Conservation (phyloP, 2,329 filamentous ascomycete species). For the Pseudocercospora vitis region DNA sequence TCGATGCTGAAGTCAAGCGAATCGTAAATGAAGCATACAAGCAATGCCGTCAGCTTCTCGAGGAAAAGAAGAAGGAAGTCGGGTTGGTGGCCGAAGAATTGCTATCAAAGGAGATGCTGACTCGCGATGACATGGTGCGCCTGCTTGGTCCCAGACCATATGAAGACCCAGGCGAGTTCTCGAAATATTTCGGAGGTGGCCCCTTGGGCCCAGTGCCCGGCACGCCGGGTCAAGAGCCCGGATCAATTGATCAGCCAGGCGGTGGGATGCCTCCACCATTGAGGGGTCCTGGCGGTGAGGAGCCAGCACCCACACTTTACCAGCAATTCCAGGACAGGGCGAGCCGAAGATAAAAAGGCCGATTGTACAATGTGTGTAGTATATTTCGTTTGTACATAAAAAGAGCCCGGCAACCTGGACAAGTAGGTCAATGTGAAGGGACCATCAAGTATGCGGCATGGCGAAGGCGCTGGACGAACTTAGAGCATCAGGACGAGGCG, state of each 20-base stretch:
- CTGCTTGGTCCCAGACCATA: slow-evolving; percentile 82
- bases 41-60: slow-evolving; percentile 80
- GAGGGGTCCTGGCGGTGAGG: slow-evolving; percentile 21
- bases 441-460: background rate
- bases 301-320: slow-evolving; percentile 34
- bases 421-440: background rate
- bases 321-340: slow-evolving; percentile 26
- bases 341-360: background rate
- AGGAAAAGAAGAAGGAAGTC: slow-evolving; percentile 83
- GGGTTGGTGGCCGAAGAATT: slow-evolving; percentile 91
- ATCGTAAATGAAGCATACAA: slow-evolving; percentile 92
- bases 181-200: slow-evolving; percentile 75
- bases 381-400: slow-evolving; percentile 4
- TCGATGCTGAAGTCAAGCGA: slow-evolving; percentile 85
- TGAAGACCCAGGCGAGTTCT: slow-evolving; percentile 82
- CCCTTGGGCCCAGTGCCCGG: slow-evolving; percentile 21
- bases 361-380: background rate
- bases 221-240: slow-evolving; percentile 16
- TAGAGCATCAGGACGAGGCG: too few relatives aligned
- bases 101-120: slow-evolving; percentile 84
- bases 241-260: slow-evolving; percentile 20
- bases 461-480: slow-evolving; percentile 4
- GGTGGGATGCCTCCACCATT: slow-evolving; percentile 26
- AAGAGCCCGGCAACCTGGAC: background rate
- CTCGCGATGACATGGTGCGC: slow-evolving; percentile 87